These are phyloP conservation scores for Saccharomycodes ludwigii DNA, from an alignment of 805 yeast species.

Conservation along the genomic window DNA sequence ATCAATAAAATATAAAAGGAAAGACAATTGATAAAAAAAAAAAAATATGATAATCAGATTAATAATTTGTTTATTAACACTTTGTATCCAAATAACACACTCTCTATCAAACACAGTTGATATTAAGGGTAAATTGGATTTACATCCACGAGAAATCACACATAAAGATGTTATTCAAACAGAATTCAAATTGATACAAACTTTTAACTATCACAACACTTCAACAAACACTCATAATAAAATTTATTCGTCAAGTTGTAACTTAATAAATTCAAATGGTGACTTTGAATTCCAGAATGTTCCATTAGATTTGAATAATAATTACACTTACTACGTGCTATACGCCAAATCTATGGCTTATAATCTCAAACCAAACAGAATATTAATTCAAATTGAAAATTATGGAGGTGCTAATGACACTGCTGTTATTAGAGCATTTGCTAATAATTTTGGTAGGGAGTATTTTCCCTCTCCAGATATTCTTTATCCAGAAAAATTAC, in stretches of 20 bases:
- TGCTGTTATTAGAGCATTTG: conserved; percentile 13
- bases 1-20: too few relatives aligned
- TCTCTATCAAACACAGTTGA: conserved; percentile 11
- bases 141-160: conserved; percentile 11
- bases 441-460: conserved; percentile 22
- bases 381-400: conserved; percentile 13
- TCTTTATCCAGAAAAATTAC: conserved; percentile 19
- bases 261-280: conserved; percentile 12
- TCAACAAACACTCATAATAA: conserved; percentile 8
- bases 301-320: conserved; percentile 17
- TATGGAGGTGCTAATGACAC: conserved; percentile 11
- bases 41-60: too few relatives aligned
- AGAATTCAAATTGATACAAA: conserved; percentile 17
- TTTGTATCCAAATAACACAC: too few relatives aligned
- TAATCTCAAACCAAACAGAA: conserved; percentile 23
- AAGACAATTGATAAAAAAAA: too few relatives aligned
- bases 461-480: conserved; percentile 23
- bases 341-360: conserved; percentile 19
- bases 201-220: conserved; percentile 11
- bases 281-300: conserved; percentile 17
- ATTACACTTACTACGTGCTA: conserved; percentile 18
- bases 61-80: too few relatives aligned
- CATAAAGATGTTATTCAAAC: conserved; percentile 13
- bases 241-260: background rate
- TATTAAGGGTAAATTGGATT: conserved; percentile 19